Conservation (phyloP, 176 grass and related monocot species). For the Chrysopogon serrulatus region DNA sequence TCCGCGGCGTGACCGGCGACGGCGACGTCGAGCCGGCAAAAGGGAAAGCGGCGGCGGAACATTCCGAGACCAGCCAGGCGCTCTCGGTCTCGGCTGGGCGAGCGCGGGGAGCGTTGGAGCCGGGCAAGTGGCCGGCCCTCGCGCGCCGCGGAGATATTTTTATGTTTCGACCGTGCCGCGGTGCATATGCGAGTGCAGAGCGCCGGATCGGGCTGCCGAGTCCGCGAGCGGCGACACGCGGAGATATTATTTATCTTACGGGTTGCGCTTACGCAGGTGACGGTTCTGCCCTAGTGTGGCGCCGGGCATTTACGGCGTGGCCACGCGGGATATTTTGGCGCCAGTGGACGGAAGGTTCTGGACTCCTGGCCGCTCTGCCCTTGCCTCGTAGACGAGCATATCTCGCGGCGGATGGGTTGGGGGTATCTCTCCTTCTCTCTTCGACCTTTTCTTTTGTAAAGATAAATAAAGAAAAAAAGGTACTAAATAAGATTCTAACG, state of each 20-base stretch:
- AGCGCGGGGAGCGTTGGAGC: background rate
- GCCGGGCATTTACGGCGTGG: background rate
- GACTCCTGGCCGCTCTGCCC: background rate
- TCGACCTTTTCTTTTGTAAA: no score
- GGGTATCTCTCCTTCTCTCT: no score
- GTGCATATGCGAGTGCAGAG: background rate
- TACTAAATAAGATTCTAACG: no score
- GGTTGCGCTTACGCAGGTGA: background rate
- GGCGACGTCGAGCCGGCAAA: background rate
- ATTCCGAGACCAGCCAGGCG: background rate
- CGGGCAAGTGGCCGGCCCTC: background rate
- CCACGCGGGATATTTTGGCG: slow-evolving; percentile 7
- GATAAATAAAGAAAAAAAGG: no score
- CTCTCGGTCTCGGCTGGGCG: accelerated
- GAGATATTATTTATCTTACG: background rate
- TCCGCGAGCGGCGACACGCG: no score
- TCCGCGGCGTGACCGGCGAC: background rate
- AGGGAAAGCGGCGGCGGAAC: background rate
- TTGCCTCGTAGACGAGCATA: background rate
- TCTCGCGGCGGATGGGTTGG: background rate
- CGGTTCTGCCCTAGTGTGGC: background rate
- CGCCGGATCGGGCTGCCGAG: background rate
- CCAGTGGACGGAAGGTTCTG: background rate
- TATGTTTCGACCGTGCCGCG: background rate
- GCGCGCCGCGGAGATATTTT: slow-evolving; percentile 10